phyloP scores from a whole-genome alignment of 2,329 filamentous ascomycete genomes.

The Sclerotinia minor region DNA sequence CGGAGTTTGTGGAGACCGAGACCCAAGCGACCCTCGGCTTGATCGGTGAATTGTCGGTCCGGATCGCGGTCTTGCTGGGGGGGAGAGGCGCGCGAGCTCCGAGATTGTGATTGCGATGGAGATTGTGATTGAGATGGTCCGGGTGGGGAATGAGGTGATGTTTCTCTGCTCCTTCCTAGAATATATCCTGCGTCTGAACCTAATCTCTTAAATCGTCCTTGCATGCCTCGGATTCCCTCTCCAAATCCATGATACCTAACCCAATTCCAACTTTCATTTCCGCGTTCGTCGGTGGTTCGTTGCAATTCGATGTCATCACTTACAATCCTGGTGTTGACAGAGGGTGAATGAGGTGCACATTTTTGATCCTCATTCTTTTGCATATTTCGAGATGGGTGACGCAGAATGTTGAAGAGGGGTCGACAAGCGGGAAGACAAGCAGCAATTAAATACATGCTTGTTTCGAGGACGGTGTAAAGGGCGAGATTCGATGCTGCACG shows the following conservation, averaged over 20 bases:
- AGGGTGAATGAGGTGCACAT: not conserved
- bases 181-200: not conserved
- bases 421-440: constrained; percentile 25
- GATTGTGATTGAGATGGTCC: not conserved
- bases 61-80: not conserved
- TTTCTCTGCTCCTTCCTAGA: not conserved
- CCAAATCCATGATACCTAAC: not conserved
- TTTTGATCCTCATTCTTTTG: not conserved
- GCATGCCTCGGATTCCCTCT: constrained; percentile 7
- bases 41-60: not conserved
- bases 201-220: constrained; percentile 14
- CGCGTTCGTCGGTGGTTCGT: not conserved
- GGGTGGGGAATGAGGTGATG: not conserved
- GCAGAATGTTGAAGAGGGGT: constrained; percentile 20
- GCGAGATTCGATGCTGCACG: constrained; percentile 22
- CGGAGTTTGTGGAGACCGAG: not conserved
- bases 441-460: constrained; percentile 26
- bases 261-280: not conserved
- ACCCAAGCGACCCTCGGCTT: not conserved
- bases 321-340: not conserved
- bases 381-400: constrained; percentile 12
- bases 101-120: not conserved
- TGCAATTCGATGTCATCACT: constrained; percentile 14
- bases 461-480: constrained; percentile 24
- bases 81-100: not conserved